phyloP scores from a whole-genome alignment of 1,284 basidiomycete genomes.

The Anthracocystis panici-leucophaei region DNA sequence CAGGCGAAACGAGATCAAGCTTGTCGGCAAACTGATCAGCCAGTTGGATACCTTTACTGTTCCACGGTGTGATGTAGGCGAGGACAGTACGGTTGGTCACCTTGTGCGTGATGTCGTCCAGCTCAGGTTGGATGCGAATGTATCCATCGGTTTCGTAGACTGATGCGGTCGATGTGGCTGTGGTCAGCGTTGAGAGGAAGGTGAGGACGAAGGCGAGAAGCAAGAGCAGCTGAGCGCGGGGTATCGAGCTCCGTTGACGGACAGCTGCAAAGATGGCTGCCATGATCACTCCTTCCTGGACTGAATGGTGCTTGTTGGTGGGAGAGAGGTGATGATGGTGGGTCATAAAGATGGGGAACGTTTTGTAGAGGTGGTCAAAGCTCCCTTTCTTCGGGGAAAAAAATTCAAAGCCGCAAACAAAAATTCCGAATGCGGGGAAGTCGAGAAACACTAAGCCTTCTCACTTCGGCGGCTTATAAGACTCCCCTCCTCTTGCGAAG shows the following conservation, averaged over 20 bases:
- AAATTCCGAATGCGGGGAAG: constrained; percentile 2
- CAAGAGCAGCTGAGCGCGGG: too few relatives aligned
- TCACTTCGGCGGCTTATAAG: too few relatives aligned
- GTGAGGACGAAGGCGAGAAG: not conserved
- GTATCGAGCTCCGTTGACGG: too few relatives aligned
- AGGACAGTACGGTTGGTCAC: constrained; percentile 25
- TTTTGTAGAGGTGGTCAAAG: not conserved
- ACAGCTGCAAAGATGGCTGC: too few relatives aligned
- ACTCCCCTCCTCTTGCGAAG: too few relatives aligned
- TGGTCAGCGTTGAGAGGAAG: not conserved
- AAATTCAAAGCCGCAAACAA: not conserved
- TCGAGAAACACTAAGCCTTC: too few relatives aligned
- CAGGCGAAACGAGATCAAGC: constrained; percentile 50
- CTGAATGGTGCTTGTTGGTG: too few relatives aligned
- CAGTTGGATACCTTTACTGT: constrained; percentile 26
- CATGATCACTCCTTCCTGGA: too few relatives aligned
- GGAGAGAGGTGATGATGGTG: too few relatives aligned
- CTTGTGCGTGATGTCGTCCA: not conserved
- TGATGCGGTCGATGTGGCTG: not conserved
- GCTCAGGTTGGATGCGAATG: constrained; percentile 17
- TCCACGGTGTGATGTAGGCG: constrained; percentile 60
- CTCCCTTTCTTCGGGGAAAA: not conserved
- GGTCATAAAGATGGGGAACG: not conserved
- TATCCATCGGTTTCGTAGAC: constrained; percentile 30
- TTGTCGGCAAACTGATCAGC: constrained; percentile 34